phyloP scores from a whole-genome alignment of 352 stramenopile genomes.

The Pythium sp. region DNA sequence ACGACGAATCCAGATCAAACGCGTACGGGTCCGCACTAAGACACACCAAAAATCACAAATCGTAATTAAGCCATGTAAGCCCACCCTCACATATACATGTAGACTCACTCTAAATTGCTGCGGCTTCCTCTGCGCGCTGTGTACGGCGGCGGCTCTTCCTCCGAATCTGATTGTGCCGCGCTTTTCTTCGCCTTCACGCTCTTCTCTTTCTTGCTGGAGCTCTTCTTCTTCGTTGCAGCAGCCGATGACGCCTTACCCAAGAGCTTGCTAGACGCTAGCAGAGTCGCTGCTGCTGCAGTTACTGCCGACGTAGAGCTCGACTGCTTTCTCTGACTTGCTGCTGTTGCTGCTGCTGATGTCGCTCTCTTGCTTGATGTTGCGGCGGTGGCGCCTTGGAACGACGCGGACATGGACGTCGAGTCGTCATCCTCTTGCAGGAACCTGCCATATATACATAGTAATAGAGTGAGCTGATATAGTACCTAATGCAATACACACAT shows the following conservation, averaged over 20 bases:
- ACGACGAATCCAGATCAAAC: slow-evolving; percentile 57
- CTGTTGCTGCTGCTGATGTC: not conserved
- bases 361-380: not conserved
- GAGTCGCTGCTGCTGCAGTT: slow-evolving; percentile 41
- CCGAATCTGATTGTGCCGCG: slow-evolving; percentile 35
- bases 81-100: not conserved
- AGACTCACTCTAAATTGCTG: slow-evolving; percentile 27
- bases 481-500: not conserved
- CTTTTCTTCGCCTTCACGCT: slow-evolving; percentile 14
- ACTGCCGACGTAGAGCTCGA: slow-evolving; percentile 33
- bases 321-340: slow-evolving; percentile 3
- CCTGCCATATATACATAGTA: slow-evolving; percentile 15
- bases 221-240: slow-evolving; percentile 23
- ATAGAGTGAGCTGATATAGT: not conserved
- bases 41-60: not conserved
- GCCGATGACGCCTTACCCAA: slow-evolving; percentile 18
- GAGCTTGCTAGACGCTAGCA: slow-evolving; percentile 50
- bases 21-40: slow-evolving; percentile 64
- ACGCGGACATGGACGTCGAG: slow-evolving; percentile 44
- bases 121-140: slow-evolving; percentile 27
- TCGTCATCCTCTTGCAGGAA: slow-evolving; percentile 62
- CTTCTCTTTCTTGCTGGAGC: slow-evolving; percentile 20
- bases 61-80: not conserved
- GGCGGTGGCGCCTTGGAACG: slow-evolving; percentile 8
- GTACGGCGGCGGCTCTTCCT: slow-evolving; percentile 60